Evolutionary conservation across 371 early-diverging fungal genomes (phyloP).

Genomic region (Homolaphlyctis polyrhiza): DNA sequence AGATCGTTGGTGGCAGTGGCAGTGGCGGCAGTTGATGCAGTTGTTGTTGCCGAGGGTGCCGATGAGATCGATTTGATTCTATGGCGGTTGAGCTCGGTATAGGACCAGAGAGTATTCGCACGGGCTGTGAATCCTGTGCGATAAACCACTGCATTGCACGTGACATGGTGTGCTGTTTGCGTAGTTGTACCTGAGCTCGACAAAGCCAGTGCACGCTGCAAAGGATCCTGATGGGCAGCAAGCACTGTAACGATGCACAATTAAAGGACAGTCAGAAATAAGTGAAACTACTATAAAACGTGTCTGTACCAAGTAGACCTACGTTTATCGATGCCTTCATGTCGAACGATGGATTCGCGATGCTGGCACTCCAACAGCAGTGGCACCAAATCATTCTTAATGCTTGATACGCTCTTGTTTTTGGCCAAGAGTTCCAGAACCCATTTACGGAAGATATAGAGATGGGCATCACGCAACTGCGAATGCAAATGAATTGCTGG

Average conservation of each 20-base stretch:
- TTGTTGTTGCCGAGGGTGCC: conserved; percentile 20
- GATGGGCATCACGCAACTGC: conserved; percentile 77
- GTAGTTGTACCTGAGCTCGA: conserved; percentile 20
- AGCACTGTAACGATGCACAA: too few relatives aligned
- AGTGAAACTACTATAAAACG: too few relatives aligned
- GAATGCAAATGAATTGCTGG: conserved; percentile 69
- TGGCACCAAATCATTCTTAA: conserved; percentile 82
- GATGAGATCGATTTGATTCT: conserved; percentile 52
- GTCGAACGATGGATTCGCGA: conserved; percentile 51
- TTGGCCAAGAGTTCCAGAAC: conserved; percentile 72
- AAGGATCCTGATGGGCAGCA: conserved; percentile 21
- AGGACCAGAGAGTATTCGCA: conserved; percentile 76
- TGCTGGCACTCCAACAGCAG: conserved; percentile 60
- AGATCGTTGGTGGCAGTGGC: background rate
- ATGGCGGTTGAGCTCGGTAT: conserved; percentile 78
- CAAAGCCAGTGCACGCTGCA: conserved; percentile 18
- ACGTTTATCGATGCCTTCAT: conserved; percentile 65
- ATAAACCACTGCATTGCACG: conserved; percentile 56
- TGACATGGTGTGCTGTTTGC: conserved; percentile 20
- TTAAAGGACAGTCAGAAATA: too few relatives aligned
- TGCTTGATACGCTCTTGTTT: conserved; percentile 60
- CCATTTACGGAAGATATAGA: conserved; percentile 89
- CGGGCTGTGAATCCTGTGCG: conserved; percentile 59
- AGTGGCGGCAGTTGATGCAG: background rate
- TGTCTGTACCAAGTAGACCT: conserved; percentile 10